Conservation (phyloP, 768 basidiomycete genomes). For the Calocera cornea region DNA sequence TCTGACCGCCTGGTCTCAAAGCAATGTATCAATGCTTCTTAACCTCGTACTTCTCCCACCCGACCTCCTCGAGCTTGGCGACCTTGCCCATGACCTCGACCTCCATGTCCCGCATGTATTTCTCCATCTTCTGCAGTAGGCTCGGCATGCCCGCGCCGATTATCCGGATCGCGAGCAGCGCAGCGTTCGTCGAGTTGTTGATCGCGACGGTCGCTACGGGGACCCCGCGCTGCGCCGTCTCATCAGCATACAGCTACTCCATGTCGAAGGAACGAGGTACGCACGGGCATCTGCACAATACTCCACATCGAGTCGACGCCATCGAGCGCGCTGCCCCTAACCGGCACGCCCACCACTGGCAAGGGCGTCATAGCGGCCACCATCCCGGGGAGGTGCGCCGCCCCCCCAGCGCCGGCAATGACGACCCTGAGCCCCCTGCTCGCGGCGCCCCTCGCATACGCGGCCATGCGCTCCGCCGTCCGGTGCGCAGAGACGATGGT, state of each 20-base stretch:
- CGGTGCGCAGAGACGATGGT: slow-evolving; percentile 95
- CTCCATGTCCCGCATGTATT: slow-evolving; percentile 55
- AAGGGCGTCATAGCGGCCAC: slow-evolving; percentile 86
- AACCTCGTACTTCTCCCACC: slow-evolving; percentile 74
- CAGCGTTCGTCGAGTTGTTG: slow-evolving; percentile 89
- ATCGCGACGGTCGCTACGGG: slow-evolving; percentile 97
- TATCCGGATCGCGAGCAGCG: slow-evolving; percentile 78
- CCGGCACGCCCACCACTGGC: slow-evolving; percentile 92
- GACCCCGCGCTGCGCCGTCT: slow-evolving; percentile 59
- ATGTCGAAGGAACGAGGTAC: slow-evolving; percentile 21
- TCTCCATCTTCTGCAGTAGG: slow-evolving; percentile 53
- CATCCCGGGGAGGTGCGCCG: slow-evolving; percentile 97
- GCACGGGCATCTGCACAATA: slow-evolving; percentile 97
- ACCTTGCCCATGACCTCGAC: slow-evolving; percentile 69
- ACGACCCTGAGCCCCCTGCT: slow-evolving; percentile 42
- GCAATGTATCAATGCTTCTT: slow-evolving; percentile 19
- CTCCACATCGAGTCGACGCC: slow-evolving; percentile 95
- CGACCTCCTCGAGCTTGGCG: slow-evolving; percentile 56
- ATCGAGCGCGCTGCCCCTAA: slow-evolving; percentile 84
- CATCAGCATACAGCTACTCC: background rate
- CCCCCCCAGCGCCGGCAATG: slow-evolving; percentile 96
- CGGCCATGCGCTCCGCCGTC: slow-evolving; percentile 73
- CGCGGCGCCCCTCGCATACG: slow-evolving; percentile 64
- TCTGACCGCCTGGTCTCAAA: no score
- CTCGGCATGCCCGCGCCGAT: slow-evolving; percentile 57